A percentile compares a stretch with the other conserved stretches of the same genome.
Evolutionary conservation across 108 stramenopile genomes (phyloP).

Genomic region (Pseudonitzschia multiseries): DNA sequence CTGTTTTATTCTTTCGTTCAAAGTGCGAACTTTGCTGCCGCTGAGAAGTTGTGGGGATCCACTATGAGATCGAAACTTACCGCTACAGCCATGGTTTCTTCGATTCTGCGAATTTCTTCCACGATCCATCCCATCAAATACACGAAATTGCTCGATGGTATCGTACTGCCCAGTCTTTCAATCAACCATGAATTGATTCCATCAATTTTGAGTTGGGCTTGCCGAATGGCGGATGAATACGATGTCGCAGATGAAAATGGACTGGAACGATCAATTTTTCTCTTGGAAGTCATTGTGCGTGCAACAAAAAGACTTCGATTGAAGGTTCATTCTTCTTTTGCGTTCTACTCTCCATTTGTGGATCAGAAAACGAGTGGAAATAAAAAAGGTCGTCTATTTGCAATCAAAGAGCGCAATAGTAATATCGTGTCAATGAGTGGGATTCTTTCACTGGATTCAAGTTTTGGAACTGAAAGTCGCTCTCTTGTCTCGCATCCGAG

Average conservation of each 20-base stretch:
- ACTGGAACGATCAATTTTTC: constrained; percentile 58
- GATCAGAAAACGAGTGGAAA: constrained; percentile 10
- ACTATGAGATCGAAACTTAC: constrained; percentile 37
- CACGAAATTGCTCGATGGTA: constrained; percentile 48
- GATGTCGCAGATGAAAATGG: constrained; percentile 49
- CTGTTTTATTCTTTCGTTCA: constrained; percentile 24
- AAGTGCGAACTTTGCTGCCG: constrained; percentile 46
- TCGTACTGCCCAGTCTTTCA: constrained; percentile 60
- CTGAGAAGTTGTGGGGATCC: constrained; percentile 49
- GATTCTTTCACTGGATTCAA: constrained; percentile 10
- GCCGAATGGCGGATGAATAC: constrained; percentile 65
- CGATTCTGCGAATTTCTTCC: constrained; percentile 48
- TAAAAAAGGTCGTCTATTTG: neutral
- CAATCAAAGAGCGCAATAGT: constrained; percentile 10
- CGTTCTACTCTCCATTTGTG: constrained; percentile 44
- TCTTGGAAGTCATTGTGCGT: constrained; percentile 42
- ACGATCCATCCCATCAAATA: constrained; percentile 54
- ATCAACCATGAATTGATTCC: constrained; percentile 66
- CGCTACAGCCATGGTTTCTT: constrained; percentile 42
- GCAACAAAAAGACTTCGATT: constrained; percentile 40
- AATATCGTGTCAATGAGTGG: constrained; percentile 2
- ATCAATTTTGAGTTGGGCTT: constrained; percentile 60
- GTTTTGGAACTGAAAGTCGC: constrained; percentile 7
- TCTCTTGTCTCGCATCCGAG: constrained; percentile 12
- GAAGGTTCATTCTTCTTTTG: constrained; percentile 44